Evolutionary conservation across 257 asterid genomes (phyloP), one percentile per base, ranked within the genome.

Genomic region (Lithospermum erythrorhizon): DNA sequence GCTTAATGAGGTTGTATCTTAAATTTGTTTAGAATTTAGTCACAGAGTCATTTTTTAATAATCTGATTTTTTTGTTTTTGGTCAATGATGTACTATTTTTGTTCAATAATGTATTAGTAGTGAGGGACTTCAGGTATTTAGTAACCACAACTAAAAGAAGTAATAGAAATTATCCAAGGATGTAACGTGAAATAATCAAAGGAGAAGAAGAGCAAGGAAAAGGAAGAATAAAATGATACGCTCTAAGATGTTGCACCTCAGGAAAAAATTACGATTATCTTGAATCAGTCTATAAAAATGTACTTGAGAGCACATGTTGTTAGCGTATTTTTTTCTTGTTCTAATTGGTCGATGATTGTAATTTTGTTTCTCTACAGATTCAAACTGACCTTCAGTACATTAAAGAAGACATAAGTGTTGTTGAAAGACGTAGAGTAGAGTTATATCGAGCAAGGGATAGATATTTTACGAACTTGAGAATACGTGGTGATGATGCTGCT

Each of bases 361-460:
- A 68, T 62, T 62, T 14, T 73, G 52, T 59, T 58, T 22, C 21
- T 66, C 61, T 64, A 65, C 78, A 93, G 99, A 82, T 86, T 25
- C 89, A 80, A 77, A 58, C 77, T 8, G 99, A 93, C 79, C 91
- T 93, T 63, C 79, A 75, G 67, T 79, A 78, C 79, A 81, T 93
- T 57, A 84, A 86, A 75, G 95, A 84, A 68, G 99, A 93, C 74
- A 81, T 93, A 65, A 71, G 72, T 68, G 82, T 85, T 24, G 98
- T 86, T 72, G 98, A 88, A 87, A 82, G 71, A 68, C 86, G 73
- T 55, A 81, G 89, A 59, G 69, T 77, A 67, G 98, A 91, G 58
- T 76, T 88, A 61, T 75, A 75, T 66, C 87, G 83, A 35, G 76
- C 78, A 57, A 82, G 83, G 70, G 89, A 85, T 68, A 87, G 80